Evolutionary conservation across 225 moss, liverwort and hornwort species (phyloP).

Genomic region (Pleurozium schreberi): DNA sequence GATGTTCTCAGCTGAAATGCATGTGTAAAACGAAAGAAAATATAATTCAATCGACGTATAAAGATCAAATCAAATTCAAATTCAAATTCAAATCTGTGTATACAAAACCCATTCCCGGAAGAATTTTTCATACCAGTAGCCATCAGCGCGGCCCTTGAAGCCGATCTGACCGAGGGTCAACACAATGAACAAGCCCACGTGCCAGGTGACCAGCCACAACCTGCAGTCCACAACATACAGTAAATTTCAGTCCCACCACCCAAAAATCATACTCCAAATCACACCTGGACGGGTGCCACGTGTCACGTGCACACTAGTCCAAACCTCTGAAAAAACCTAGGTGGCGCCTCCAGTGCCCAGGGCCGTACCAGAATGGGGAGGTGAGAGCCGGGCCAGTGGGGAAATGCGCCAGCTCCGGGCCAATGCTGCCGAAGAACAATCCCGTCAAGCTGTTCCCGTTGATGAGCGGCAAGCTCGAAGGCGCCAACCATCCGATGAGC

Average conservation of each 20-base stretch:
- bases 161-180: slow-evolving; percentile 86
- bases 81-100: background rate
- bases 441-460: slow-evolving; percentile 87
- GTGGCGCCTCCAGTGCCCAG: background rate
- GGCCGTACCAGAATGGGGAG: slow-evolving; percentile 81
- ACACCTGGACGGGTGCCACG: background rate
- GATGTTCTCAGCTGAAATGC: background rate
- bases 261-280: background rate
- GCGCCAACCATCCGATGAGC: slow-evolving; percentile 91
- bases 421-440: slow-evolving; percentile 75
- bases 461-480: slow-evolving; percentile 80
- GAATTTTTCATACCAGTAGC: slow-evolving; percentile 37
- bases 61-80: too few relatives aligned
- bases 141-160: slow-evolving; percentile 89
- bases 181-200: slow-evolving; percentile 71
- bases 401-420: slow-evolving; percentile 84
- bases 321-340: background rate
- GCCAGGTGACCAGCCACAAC: slow-evolving; percentile 96
- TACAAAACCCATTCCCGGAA: background rate
- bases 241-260: background rate
- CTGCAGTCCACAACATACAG: slow-evolving; percentile 8
- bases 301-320: background rate
- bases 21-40: too few relatives aligned
- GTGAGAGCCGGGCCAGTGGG: slow-evolving; percentile 88
- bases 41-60: background rate